Percentiles rank a stretch among this genome's conserved stretches.
Evolutionary conservation across 495 filamentous ascomycete genomes (phyloP).

Genomic region (Tuber brumale): DNA sequence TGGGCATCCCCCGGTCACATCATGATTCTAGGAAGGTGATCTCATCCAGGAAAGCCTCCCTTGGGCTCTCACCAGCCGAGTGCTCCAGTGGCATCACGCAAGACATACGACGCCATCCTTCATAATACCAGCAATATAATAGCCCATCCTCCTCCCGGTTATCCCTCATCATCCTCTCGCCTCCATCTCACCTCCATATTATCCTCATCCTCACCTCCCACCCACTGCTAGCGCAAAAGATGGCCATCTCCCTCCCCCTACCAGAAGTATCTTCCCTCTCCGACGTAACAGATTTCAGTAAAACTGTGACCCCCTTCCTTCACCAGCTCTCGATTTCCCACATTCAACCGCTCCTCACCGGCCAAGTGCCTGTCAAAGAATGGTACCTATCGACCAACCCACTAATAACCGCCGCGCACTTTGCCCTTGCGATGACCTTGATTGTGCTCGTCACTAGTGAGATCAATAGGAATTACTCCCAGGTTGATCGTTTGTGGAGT

Average conservation of each 20-base stretch:
- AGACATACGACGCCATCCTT: too few relatives aligned
- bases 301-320: constrained; percentile 67
- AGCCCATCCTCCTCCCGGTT: too few relatives aligned
- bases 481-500: constrained; percentile 89
- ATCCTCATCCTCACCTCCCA: neutral
- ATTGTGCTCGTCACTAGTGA: constrained; percentile 70
- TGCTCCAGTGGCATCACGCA: neutral
- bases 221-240: constrained; percentile 6
- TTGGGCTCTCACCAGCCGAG: neutral
- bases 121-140: neutral
- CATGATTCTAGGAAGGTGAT: neutral
- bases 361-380: constrained; percentile 50
- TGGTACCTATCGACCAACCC: constrained; percentile 88
- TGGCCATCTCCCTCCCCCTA: constrained; percentile 55
- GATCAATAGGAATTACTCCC: constrained; percentile 85
- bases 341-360: constrained; percentile 48
- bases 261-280: constrained; percentile 60
- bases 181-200: neutral
- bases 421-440: constrained; percentile 60
- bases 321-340: constrained; percentile 69
- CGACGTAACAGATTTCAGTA: constrained; percentile 66
- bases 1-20: neutral
- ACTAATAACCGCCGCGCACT: constrained; percentile 64
- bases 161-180: neutral
- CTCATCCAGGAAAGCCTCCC: neutral